Evolutionary conservation across 2,329 filamentous ascomycete genomes (phyloP).

Genomic region (Periconia sp.): DNA sequence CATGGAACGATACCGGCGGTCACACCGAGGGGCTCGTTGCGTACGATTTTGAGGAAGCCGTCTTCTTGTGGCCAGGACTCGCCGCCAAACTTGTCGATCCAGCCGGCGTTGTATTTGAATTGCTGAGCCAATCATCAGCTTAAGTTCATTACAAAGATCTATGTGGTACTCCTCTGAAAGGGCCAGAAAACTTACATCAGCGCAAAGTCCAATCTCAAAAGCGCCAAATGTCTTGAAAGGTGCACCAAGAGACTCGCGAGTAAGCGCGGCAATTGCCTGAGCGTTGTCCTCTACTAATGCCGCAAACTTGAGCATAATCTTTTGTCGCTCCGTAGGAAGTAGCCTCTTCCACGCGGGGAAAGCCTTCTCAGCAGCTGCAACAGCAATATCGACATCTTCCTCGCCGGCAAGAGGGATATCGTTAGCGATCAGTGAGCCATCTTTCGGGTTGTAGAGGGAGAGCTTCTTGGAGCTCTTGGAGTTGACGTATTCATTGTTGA

Average conservation of each 20-base stretch:
- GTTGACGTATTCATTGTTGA: constrained; percentile 47
- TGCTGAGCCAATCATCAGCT: constrained; percentile 22
- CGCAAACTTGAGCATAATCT: constrained; percentile 41
- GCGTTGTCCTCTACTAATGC: constrained; percentile 35
- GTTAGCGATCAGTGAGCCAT: constrained; percentile 57
- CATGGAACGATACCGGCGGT: constrained; percentile 51
- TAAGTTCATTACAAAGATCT: constrained; percentile 23
- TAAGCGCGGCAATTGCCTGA: constrained; percentile 35
- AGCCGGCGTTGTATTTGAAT: constrained; percentile 45
- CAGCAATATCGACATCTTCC: constrained; percentile 54
- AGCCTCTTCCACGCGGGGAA: constrained; percentile 52
- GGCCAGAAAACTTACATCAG: constrained; percentile 32
- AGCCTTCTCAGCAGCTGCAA: constrained; percentile 56
- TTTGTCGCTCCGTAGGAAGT: constrained; percentile 28
- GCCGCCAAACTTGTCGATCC: constrained; percentile 42
- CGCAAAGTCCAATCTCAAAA: constrained; percentile 50
- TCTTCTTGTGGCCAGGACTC: constrained; percentile 51
- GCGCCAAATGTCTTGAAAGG: constrained; percentile 53
- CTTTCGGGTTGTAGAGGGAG: constrained; percentile 57
- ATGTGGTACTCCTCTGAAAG: constrained; percentile 26
- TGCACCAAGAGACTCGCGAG: constrained; percentile 55
- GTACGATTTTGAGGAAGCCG: constrained; percentile 52
- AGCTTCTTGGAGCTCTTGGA: constrained; percentile 53
- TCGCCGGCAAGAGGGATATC: constrained; percentile 55
- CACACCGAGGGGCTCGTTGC: constrained; percentile 52